Evolutionary conservation across 1,284 basidiomycete genomes (phyloP).

Genomic region (Leccinum subspadiceum): DNA sequence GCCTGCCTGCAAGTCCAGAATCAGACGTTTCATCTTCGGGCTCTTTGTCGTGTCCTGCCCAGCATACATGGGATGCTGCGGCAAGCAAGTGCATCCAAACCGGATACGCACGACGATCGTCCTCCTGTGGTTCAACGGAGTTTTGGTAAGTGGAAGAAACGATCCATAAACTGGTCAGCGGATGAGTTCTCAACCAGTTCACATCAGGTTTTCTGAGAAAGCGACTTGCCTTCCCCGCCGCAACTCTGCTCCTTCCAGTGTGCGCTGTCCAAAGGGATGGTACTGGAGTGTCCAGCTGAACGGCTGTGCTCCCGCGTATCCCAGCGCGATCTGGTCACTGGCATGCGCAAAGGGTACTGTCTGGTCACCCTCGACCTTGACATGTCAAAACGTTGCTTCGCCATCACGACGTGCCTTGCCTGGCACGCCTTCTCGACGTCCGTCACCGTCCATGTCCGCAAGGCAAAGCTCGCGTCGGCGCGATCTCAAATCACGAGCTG

Average conservation of each 20-base stretch:
- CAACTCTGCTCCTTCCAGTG: background rate
- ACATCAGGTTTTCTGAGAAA: constrained; percentile 16
- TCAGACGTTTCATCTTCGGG: background rate
- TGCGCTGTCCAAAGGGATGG: constrained; percentile 17
- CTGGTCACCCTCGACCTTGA: constrained; percentile 16
- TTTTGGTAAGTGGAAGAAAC: constrained; percentile 14
- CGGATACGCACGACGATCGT: background rate
- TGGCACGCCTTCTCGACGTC: background rate
- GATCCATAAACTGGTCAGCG: background rate
- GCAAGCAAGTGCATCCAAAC: constrained; percentile 8
- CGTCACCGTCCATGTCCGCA: constrained; percentile 12
- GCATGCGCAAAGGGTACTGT: constrained; percentile 1
- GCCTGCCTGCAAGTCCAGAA: constrained; percentile 14
- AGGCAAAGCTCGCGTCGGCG: constrained; percentile 5
- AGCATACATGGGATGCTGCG: constrained; percentile 10
- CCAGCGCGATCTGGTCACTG: constrained; percentile 3
- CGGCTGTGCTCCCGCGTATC: constrained; percentile 14
- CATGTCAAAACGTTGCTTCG: constrained; percentile 8
- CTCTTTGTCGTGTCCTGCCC: constrained; percentile 10
- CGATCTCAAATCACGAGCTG: constrained; percentile 38
- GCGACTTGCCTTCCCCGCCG: constrained; percentile 16
- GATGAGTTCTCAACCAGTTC: background rate
- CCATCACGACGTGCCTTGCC: constrained; percentile 4
- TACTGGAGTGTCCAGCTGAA: constrained; percentile 15
- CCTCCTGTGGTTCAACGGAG: constrained; percentile 5